Conservation (phyloP, 1,284 basidiomycete species). For the Irpex sp. region DNA sequence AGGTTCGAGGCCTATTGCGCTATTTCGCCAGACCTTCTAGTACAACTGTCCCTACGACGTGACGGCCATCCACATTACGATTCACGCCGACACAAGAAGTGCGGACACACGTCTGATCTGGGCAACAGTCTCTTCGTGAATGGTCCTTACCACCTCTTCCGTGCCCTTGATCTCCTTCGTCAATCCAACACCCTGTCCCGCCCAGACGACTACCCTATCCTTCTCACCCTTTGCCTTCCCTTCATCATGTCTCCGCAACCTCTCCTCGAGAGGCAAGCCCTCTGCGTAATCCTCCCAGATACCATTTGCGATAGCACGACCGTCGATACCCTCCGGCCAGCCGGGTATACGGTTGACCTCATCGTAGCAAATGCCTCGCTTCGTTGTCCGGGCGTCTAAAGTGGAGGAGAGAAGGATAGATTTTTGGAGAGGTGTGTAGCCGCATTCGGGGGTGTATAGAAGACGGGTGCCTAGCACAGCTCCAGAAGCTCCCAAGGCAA, state of each 20-base stretch:
- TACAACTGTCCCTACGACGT: no score
- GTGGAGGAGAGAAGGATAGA: constrained; percentile 39
- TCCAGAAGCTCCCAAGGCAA: constrained; percentile 65
- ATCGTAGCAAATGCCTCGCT: constrained; percentile 68
- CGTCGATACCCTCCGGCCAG: constrained; percentile 67
- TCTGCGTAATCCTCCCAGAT: constrained; percentile 56
- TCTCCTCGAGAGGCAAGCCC: constrained; percentile 42
- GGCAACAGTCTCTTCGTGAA: constrained; percentile 13
- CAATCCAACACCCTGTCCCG: constrained; percentile 61
- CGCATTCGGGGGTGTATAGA: constrained; percentile 60
- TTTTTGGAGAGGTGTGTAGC: constrained; percentile 54
- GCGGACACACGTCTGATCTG: neutral
- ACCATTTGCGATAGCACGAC: constrained; percentile 53
- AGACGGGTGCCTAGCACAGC: constrained; percentile 73
- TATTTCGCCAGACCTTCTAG: no score
- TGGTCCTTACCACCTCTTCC: constrained; percentile 21
- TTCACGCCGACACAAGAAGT: neutral
- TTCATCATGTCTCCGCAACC: constrained; percentile 42
- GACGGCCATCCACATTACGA: neutral
- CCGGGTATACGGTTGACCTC: constrained; percentile 50
- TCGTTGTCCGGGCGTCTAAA: constrained; percentile 44
- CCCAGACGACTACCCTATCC: constrained; percentile 54
- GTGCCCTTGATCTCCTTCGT: constrained; percentile 52
- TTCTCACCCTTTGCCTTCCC: constrained; percentile 42
- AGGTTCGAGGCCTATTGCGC: no score